Base-by-base conservation (phyloP, 2,329 filamentous ascomycete genomes). In the Tolypocladium amazonense region DNA sequence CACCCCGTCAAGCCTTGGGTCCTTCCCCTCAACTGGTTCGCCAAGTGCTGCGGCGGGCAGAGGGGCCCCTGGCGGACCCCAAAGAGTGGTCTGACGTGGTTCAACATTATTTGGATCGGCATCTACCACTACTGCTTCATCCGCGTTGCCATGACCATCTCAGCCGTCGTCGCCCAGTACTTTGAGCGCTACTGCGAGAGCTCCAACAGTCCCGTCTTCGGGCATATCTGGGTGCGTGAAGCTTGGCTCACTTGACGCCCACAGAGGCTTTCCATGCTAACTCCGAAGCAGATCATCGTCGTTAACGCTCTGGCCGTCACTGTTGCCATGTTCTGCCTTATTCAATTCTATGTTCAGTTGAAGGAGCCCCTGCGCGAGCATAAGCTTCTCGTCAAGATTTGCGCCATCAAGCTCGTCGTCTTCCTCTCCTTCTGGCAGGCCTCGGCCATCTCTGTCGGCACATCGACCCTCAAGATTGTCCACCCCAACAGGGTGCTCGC, bases 391-490 rank as follows among this genome's bases (percentile, higher is more conserved):
- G 73, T 93, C 64, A 96, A 96, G 73, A 86, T 96, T 33, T 70
- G 91, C 25, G 88, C 90, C 68, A 94, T 96, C 75, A 96, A 96
- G 74, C 81, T 95, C 35, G 90, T 95, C 69, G 91, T 96, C 68
- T 96, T 96, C 78, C 81, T 96, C 65, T 92, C 88, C 41, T 95
- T 95, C 73, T 96, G 91, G 91, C 91, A 96, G 74, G 80, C 72
- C 3, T 75, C 77, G 5, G 73, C 77, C 63, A 80, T 82, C 62
- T 80, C 78, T 6, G 65, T 82, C 41, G 79, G 73, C 62, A 81
- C 79, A 0, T 84, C 84, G 0, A 79, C 81, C 5, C 80, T 88
- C 5, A 79, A 86, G 20, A 77, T 94, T 56, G 82, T 82, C 39
- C 74, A 86, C 62, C 72, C 88, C 0, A 87, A 80, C 52, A 72